Evolutionary conservation across 164 flowering plant genomes (phyloP).

Genomic region (Amborella trichopoda): DNA sequence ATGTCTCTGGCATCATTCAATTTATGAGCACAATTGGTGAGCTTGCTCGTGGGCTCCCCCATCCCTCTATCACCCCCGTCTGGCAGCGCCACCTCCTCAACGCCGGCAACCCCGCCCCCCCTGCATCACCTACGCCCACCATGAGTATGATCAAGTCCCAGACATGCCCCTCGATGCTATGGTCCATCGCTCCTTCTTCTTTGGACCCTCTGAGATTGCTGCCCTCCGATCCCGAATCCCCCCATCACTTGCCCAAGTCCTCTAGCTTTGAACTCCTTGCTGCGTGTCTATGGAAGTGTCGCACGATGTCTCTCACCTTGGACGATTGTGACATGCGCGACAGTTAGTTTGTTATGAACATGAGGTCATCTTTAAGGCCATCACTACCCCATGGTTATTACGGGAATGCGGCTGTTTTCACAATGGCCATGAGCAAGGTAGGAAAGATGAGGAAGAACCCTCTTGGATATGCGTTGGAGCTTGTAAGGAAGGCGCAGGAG

Average conservation of each 20-base stretch:
- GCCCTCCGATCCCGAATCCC: conserved; percentile 12
- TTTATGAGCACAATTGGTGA: conserved; percentile 22
- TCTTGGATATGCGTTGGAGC: conserved; percentile 15
- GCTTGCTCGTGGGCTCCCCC: conserved; percentile 10
- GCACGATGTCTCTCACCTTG: conserved; percentile 22
- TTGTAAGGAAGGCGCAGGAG: conserved; percentile 14
- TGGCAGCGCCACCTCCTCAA: conserved; percentile 16
- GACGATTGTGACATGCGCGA: too few species aligned
- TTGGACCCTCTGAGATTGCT: conserved; percentile 10
- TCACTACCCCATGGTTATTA: conserved; percentile 19
- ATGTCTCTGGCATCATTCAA: conserved; percentile 17
- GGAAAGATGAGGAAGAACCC: conserved; percentile 10
- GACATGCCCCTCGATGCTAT: conserved; percentile 6
- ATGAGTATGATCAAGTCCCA: conserved; percentile 11
- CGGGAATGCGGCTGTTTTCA: conserved; percentile 13
- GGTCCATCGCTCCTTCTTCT: conserved; percentile 20
- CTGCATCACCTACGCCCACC: conserved; percentile 10
- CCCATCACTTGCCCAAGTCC: conserved; percentile 3
- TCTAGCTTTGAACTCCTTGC: conserved; percentile 19
- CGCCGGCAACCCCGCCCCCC: conserved; percentile 20
- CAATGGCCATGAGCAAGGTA: conserved; percentile 9
- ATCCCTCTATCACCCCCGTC: conserved; percentile 20
- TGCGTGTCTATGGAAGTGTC: conserved; percentile 27
- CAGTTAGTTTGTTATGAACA: too few species aligned
- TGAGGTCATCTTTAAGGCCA: conserved; percentile 5